Evolutionary conservation across 805 yeast species (phyloP).

Genomic region (Saturnispora diversa): DNA sequence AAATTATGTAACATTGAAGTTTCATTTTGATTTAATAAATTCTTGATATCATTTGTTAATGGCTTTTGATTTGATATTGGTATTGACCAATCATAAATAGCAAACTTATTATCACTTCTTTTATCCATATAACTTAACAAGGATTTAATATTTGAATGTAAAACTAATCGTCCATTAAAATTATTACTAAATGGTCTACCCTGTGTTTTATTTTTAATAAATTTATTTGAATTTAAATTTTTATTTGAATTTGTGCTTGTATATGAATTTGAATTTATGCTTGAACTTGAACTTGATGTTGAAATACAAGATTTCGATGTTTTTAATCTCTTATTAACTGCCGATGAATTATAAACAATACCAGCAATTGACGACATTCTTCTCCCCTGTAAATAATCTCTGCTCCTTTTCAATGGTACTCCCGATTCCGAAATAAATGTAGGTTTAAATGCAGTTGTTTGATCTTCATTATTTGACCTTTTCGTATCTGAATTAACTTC

Average conservation of each 20-base stretch:
- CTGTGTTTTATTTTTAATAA: slow-evolving; percentile 21
- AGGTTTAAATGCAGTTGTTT: too few relatives aligned
- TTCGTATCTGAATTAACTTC: too few relatives aligned
- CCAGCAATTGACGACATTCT: too few relatives aligned
- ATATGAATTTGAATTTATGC: too few relatives aligned
- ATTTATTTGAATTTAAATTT: slow-evolving; percentile 14
- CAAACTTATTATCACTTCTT: slow-evolving; percentile 16
- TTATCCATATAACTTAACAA: slow-evolving; percentile 23
- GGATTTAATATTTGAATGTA: slow-evolving; percentile 23
- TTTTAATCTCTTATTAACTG: slow-evolving; percentile 22
- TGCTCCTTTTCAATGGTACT: too few relatives aligned
- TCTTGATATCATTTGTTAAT: too few relatives aligned
- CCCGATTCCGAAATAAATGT: too few relatives aligned
- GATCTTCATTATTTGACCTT: too few relatives aligned
- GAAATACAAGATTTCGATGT: too few relatives aligned
- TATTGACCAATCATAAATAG: slow-evolving; percentile 17
- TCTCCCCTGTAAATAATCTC: too few relatives aligned
- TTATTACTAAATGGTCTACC: slow-evolving; percentile 31
- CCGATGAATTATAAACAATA: slow-evolving; percentile 22
- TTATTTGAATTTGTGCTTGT: too few relatives aligned
- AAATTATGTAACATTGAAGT: slow-evolving; percentile 12
- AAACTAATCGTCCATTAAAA: slow-evolving; percentile 24
- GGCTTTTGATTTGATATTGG: not conserved
- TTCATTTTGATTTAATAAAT: slow-evolving; percentile 2
- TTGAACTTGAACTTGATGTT: too few relatives aligned